phyloP scores from a whole-genome alignment of 202 grass and related monocot genomes.

The Brachypodium distachyon region DNA sequence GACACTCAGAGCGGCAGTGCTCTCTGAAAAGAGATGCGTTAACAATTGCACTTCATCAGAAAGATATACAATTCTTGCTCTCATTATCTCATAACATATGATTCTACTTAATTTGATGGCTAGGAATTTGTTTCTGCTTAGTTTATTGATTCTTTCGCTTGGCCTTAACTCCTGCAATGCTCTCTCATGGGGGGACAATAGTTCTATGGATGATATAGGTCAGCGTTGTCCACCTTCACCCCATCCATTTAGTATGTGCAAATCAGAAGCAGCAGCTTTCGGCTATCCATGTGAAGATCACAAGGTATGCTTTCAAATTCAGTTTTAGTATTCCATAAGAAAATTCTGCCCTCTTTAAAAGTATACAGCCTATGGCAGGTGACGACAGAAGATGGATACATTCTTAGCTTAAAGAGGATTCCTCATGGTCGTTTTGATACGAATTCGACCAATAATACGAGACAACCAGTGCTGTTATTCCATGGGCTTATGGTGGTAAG shows the following conservation, averaged over 20 bases:
- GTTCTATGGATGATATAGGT: background rate
- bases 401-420: constrained; percentile 56
- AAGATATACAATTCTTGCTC: background rate
- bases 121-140: background rate
- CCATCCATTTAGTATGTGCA: constrained; percentile 41
- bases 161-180: background rate
- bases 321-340: background rate
- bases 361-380: constrained; percentile 19
- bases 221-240: constrained; percentile 9
- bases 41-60: background rate
- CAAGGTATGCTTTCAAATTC: constrained; percentile 7
- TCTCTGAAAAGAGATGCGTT: background rate
- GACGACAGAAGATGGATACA: constrained; percentile 62
- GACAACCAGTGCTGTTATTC: constrained; percentile 38
- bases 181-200: constrained; percentile 20
- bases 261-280: constrained; percentile 30
- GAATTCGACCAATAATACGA: background rate
- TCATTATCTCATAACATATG: no score
- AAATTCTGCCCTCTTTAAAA: background rate
- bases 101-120: constrained; percentile 17
- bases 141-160: constrained; percentile 19
- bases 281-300: constrained; percentile 60
- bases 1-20: background rate
- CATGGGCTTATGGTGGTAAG: constrained; percentile 63
- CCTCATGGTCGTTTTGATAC: constrained; percentile 11